phyloP scores from a whole-genome alignment of 345 rosid species.

The Eucalyptus globulus region DNA sequence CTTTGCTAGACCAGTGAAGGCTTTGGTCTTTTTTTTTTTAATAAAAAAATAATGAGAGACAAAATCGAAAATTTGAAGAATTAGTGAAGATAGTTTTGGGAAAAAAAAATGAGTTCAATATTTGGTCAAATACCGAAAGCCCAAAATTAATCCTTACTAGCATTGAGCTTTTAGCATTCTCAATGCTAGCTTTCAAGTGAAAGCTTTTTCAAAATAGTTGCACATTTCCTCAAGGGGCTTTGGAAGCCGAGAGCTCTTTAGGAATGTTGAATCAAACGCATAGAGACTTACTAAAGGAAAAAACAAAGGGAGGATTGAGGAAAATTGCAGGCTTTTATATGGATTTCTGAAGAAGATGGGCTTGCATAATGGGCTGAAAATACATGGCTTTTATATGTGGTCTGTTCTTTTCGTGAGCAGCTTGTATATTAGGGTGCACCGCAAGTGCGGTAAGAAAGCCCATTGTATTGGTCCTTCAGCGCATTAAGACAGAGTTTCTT shows the following conservation, averaged over 20 bases:
- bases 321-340: not conserved
- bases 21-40: no score
- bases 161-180: no score
- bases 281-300: not conserved
- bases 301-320: not conserved
- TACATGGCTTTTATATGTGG: not conserved
- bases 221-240: no score
- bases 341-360: not conserved
- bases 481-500: not conserved
- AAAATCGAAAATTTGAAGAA: no score
- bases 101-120: no score
- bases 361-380: not conserved
- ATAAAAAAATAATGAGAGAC: no score
- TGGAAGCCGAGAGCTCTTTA: rapidly evolving
- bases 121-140: rapidly evolving
- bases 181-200: no score
- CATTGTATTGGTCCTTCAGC: not conserved
- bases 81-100: no score
- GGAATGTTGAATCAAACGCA: rapidly evolving
- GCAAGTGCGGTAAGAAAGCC: not conserved
- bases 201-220: no score
- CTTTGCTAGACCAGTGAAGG: rapidly evolving
- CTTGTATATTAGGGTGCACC: not conserved
- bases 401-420: not conserved
- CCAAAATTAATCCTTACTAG: rapidly evolving